Conservation (phyloP, 2,329 filamentous ascomycete species). For the Elsinoe necatrix region DNA sequence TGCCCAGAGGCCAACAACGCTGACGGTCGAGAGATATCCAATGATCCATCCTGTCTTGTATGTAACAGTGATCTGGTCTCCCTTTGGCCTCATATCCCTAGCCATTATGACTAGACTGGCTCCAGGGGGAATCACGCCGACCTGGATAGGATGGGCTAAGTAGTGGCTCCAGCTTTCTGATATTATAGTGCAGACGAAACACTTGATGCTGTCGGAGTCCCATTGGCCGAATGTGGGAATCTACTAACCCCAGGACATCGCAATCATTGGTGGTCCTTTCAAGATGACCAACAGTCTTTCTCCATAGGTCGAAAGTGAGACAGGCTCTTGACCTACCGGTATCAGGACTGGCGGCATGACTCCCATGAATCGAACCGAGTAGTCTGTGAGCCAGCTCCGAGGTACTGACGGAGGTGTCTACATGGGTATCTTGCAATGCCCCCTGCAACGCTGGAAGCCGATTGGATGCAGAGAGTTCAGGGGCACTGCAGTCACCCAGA, state of each 20-base stretch:
- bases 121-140: constrained; percentile 58
- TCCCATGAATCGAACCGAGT: constrained; percentile 55
- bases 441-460: constrained; percentile 50
- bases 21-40: constrained; percentile 54
- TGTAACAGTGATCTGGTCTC: neutral
- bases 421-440: constrained; percentile 57
- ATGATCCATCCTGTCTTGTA: constrained; percentile 50
- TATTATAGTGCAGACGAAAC: constrained; percentile 31
- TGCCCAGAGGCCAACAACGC: constrained; percentile 46
- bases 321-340: neutral
- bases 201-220: constrained; percentile 23
- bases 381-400: constrained; percentile 48
- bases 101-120: constrained; percentile 49
- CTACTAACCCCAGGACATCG: too few relatives aligned
- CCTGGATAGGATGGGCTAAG: constrained; percentile 48
- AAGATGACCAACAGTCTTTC: too few relatives aligned
- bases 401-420: constrained; percentile 52
- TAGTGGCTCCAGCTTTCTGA: constrained; percentile 39
- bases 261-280: too few relatives aligned
- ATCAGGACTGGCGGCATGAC: neutral
- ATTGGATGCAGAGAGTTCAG: constrained; percentile 47
- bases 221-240: constrained; percentile 26
- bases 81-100: constrained; percentile 21
- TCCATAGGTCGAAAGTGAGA: constrained; percentile 43
- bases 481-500: constrained; percentile 52